A percentile compares a stretch with the other conserved stretches of the same genome.
These are phyloP conservation scores for Pisolithus albus DNA, from an alignment of 768 basidiomycete species.

Conservation along the genomic window DNA sequence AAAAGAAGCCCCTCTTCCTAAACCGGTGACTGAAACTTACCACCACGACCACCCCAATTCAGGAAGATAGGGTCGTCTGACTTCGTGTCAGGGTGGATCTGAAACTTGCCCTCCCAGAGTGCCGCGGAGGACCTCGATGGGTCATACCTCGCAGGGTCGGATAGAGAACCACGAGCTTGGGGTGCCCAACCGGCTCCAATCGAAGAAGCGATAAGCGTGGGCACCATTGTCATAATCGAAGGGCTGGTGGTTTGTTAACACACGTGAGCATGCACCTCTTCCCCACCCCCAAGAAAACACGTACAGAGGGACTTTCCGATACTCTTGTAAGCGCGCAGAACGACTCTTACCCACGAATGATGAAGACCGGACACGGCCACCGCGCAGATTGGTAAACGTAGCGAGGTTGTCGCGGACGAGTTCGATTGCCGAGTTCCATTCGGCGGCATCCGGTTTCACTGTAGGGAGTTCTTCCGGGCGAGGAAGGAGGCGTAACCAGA, in stretches of 20 bases:
- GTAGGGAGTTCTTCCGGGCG: constrained; percentile 60
- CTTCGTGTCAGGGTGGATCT: constrained; percentile 81
- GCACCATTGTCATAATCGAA: constrained; percentile 70
- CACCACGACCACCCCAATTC: constrained; percentile 22
- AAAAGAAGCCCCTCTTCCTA: background rate
- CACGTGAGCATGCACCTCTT: constrained; percentile 15
- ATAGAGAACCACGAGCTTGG: constrained; percentile 49
- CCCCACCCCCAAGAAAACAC: constrained; percentile 26
- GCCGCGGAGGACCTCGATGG: constrained; percentile 78
- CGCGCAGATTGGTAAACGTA: constrained; percentile 71
- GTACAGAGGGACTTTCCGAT: constrained; percentile 39
- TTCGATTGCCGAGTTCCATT: constrained; percentile 75
- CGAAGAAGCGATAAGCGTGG: constrained; percentile 64
- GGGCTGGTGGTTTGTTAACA: constrained; percentile 45
- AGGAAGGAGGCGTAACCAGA: constrained; percentile 51
- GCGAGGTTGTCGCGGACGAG: constrained; percentile 83
- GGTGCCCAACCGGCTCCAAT: constrained; percentile 65
- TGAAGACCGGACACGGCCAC: constrained; percentile 81
- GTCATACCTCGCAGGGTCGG: constrained; percentile 69
- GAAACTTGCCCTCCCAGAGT: constrained; percentile 78
- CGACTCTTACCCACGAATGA: constrained; percentile 82
- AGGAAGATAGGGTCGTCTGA: constrained; percentile 49
- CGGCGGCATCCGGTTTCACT: constrained; percentile 45
- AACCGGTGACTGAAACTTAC: constrained; percentile 11
- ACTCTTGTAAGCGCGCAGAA: constrained; percentile 47